Conservation (phyloP, 257 asterid species). For the Phtheirospermum japonicum region DNA sequence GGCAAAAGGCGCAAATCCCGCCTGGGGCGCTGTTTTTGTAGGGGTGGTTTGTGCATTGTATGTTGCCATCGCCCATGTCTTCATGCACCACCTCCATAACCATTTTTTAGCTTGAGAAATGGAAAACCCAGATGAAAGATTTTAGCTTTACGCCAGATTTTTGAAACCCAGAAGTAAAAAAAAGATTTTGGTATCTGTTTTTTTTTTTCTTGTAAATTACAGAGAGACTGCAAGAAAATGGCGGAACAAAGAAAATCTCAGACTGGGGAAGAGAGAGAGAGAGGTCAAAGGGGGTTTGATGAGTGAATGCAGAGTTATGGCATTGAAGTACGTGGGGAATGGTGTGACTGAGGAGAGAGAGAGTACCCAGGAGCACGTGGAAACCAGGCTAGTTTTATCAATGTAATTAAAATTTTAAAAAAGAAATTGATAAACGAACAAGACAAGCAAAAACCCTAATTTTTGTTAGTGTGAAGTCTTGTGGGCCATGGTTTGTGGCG, state of each 20-base stretch:
- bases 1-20: slow-evolving; percentile 94
- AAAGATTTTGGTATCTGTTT: slow-evolving; percentile 24
- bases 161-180: slow-evolving; percentile 18
- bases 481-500: slow-evolving; percentile 26
- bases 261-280: neutral
- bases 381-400: slow-evolving; percentile 36
- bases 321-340: slow-evolving; percentile 58
- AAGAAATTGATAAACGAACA: slow-evolving; percentile 37
- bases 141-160: neutral
- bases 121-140: slow-evolving; percentile 11
- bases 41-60: slow-evolving; percentile 81
- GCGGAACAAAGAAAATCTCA: slow-evolving; percentile 18
- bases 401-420: too few species aligned
- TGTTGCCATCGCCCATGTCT: slow-evolving; percentile 76
- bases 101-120: slow-evolving; percentile 38
- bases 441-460: slow-evolving; percentile 43
- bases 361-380: slow-evolving; percentile 48
- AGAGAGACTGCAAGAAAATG: slow-evolving; percentile 25
- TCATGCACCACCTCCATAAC: slow-evolving; percentile 97
- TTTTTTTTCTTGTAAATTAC: slow-evolving; percentile 10
- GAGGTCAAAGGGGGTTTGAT: slow-evolving; percentile 19
- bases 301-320: slow-evolving; percentile 36
- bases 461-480: slow-evolving; percentile 18
- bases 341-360: slow-evolving; percentile 28
- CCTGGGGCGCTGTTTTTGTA: slow-evolving; percentile 83